Evolutionary conservation across 1,284 basidiomycete species (phyloP).

Genomic region (Papiliotrema laurentii): DNA sequence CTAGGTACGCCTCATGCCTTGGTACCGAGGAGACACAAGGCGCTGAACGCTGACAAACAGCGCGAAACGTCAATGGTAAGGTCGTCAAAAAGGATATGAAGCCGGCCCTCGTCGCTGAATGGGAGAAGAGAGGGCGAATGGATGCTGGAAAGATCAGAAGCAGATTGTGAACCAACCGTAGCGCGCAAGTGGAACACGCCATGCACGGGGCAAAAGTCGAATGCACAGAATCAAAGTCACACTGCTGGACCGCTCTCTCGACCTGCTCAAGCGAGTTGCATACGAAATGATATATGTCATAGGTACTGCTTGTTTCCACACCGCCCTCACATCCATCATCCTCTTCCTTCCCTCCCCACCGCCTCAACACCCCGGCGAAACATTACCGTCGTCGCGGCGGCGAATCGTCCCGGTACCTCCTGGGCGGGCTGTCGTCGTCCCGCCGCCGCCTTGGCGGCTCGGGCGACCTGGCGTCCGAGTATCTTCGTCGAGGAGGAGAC

Average conservation of each 20-base stretch:
- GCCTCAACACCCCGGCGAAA: conserved; percentile 1
- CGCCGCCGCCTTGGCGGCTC: conserved; percentile 8
- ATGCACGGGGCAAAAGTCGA: too few species aligned
- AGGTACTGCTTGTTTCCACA: too few species aligned
- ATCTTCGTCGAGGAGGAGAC: neutral
- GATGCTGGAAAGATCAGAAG: neutral
- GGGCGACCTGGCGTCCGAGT: conserved; percentile 11
- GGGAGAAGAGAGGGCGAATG: conserved; percentile 14
- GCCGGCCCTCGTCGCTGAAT: conserved; percentile 18
- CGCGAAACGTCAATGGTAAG: conserved; percentile 37
- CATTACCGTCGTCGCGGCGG: conserved; percentile 15
- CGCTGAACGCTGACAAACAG: too few species aligned
- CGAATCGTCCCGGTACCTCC: conserved; percentile 14
- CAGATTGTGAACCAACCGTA: too few species aligned
- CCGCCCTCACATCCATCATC: too few species aligned
- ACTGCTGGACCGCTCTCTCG: too few species aligned
- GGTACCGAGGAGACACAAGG: too few species aligned
- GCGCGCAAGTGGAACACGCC: too few species aligned
- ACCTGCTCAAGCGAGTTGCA: too few species aligned
- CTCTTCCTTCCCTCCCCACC: too few species aligned
- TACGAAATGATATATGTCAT: too few species aligned
- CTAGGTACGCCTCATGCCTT: conserved; percentile 35
- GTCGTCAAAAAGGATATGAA: conserved; percentile 32
- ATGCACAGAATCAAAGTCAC: too few species aligned
- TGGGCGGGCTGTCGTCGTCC: conserved; percentile 2